Percentiles rank a stretch among this genome's conserved stretches.
phyloP scores from a whole-genome alignment of 306 rosid species.

The Prosopis cineraria region DNA sequence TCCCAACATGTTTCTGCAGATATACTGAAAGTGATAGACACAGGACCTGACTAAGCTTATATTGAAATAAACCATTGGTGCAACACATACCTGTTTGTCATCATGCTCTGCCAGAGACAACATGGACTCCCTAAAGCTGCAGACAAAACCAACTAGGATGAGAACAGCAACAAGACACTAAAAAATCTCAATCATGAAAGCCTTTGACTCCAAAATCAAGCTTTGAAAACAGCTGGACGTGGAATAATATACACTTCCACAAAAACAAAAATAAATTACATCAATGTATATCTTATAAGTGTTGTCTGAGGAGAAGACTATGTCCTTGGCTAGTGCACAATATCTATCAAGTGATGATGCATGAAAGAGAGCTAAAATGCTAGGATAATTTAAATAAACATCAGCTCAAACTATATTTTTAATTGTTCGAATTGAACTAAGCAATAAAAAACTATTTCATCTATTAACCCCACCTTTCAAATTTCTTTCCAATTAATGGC shows the following conservation, averaged over 20 bases:
- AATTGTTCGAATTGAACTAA: neutral
- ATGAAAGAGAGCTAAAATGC: conserved; percentile 7
- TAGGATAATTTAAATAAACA: conserved; percentile 5
- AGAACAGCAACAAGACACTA: neutral
- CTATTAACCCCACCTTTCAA: neutral
- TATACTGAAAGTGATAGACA: neutral
- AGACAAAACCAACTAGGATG: conserved; percentile 41
- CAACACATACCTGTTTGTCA: conserved; percentile 81
- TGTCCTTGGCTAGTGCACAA: neutral
- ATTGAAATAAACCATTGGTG: conserved; percentile 15
- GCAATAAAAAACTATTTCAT: conserved; percentile 1
- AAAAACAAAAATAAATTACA: neutral
- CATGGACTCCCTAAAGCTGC: conserved; percentile 90
- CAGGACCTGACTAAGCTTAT: conserved; percentile 4
- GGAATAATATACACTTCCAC: conserved; percentile 4
- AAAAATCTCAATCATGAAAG: conserved; percentile 26
- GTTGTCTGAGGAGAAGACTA: neutral
- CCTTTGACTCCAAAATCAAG: conserved; percentile 12
- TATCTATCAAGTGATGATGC: conserved; percentile 15
- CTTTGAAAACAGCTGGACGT: neutral
- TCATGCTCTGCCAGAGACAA: conserved; percentile 93
- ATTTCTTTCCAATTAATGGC: no score
- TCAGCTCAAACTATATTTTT: neutral
- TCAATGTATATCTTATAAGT: neutral
- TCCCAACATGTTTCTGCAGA: conserved; percentile 3